Base-by-base conservation (phyloP, 352 stramenopile species). In the Phytophthora quininea region DNA sequence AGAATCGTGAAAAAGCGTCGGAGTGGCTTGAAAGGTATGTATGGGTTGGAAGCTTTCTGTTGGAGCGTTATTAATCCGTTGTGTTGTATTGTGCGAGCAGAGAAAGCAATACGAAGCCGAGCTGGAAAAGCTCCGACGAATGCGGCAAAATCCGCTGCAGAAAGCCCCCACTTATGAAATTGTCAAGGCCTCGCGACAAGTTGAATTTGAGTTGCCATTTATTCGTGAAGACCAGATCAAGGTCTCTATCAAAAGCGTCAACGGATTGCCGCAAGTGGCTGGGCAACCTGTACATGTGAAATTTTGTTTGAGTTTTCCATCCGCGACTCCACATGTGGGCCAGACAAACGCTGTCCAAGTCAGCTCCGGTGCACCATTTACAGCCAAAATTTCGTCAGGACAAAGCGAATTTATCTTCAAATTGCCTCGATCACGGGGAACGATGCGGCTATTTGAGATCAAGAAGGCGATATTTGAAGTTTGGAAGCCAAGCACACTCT, bases 381-480 rank as follows among this genome's bases (percentile, higher is more conserved):
- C 43, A 2, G 73, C 62, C 1, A 56, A 71, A 2, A 53, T 72
- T 8, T 48, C 77, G 9, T 47, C 53, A 7, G 68, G n/a, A 4
- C 62, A 79, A 19, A 76, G 67, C 30, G 29, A 31, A 11, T 90
- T 83, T 38, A 54, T 58, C 15, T 88, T 90, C 30, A 82, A 77
- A 54, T 58, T 95, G 2, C 64, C 87, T 51, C 77, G 87, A 30
- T 83, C 75, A 12, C 76, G 85, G 42, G 87, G 87, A 11, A 90
- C 82, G 0, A 78, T 89, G 42, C 84, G 86, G 2, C 65, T 95
- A n/a, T 90, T 90, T 67, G 85, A 92, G 67, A 89, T 95, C 19
- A 91, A 91, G 58, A 95, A 93, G 48, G 82, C 80, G 0, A 37
- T 80, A 49, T 91, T 95, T 49, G 87, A 95, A 71, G 82, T 95